phyloP scores from a whole-genome alignment of 139 green algal species.

The Auxenochlorella pyrenoidosa region DNA sequence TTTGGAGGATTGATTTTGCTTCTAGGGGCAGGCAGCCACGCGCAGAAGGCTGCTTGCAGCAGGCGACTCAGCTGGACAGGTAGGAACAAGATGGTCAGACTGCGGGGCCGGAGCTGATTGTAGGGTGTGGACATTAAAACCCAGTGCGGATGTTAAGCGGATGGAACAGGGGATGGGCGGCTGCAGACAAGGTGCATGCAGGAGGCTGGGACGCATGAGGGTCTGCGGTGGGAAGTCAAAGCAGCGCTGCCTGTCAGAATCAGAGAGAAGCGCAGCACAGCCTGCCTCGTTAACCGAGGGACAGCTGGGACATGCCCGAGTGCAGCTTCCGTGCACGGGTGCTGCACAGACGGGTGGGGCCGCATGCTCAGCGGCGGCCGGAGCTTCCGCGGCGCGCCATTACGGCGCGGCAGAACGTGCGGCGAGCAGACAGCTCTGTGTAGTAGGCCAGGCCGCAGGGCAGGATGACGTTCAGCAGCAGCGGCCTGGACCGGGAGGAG shows the following conservation, averaged over 20 bases:
- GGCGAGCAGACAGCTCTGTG: conserved; percentile 11
- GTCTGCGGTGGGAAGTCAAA: no score
- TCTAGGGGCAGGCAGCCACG: no score
- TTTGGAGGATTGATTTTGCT: no score
- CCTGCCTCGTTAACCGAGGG: neutral
- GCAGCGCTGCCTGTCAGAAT: no score
- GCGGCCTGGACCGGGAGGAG: neutral
- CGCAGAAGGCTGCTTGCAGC: no score
- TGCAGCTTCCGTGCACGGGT: neutral
- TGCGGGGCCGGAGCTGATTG: no score
- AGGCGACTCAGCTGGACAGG: no score
- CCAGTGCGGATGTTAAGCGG: neutral
- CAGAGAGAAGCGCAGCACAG: neutral
- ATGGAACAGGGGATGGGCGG: neutral
- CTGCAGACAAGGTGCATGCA: neutral
- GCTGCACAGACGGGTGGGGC: neutral
- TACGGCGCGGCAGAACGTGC: neutral
- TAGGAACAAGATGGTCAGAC: no score
- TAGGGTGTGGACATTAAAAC: neutral
- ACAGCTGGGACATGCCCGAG: neutral
- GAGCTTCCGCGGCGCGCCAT: neutral
- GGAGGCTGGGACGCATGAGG: no score
- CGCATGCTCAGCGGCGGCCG: neutral
- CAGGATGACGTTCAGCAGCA: conserved; percentile 21
- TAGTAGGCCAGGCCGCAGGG: conserved; percentile 7